These are phyloP conservation scores for Curvularia sp. DNA, from an alignment of 2,329 filamentous ascomycete genomes.

Conservation along the genomic window DNA sequence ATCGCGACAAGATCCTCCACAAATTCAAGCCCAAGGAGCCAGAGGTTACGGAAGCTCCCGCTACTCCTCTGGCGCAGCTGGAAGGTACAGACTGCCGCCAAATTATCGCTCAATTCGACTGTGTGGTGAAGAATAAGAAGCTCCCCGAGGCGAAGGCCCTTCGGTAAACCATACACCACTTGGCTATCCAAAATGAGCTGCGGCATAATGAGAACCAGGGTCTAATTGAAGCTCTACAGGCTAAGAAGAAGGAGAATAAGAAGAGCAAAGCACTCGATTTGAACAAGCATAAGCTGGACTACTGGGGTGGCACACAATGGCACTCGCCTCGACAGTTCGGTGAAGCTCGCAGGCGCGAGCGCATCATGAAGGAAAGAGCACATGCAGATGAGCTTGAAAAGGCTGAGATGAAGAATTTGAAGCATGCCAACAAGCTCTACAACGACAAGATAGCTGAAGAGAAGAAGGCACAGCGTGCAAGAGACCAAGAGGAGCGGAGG, in stretches of 20 bases:
- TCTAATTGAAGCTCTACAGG: background rate
- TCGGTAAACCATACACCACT: background rate
- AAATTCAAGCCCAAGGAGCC: background rate
- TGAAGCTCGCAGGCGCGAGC: background rate
- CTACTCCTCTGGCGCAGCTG: background rate
- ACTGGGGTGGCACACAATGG: background rate
- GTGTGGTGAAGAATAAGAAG: no score
- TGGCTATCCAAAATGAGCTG: background rate
- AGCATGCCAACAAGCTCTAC: slow-evolving; percentile 1
- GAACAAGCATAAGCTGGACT: background rate
- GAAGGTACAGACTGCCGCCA: background rate
- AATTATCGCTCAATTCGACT: background rate
- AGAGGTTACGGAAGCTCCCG: background rate
- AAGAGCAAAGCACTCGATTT: slow-evolving; percentile 1
- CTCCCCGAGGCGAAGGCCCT: background rate
- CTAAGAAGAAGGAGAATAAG: background rate
- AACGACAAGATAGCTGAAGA: slow-evolving; percentile 1
- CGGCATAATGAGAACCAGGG: background rate
- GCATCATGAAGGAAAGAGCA: background rate
- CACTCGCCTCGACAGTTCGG: background rate
- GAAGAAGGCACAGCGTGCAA: background rate
- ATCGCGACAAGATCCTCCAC: background rate
- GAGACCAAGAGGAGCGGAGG: background rate
- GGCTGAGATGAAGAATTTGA: background rate
- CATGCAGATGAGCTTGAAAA: slow-evolving; percentile 6